Evolutionary conservation across 495 filamentous ascomycete genomes (phyloP).

Genomic region (Thermothielavioides terrestris): DNA sequence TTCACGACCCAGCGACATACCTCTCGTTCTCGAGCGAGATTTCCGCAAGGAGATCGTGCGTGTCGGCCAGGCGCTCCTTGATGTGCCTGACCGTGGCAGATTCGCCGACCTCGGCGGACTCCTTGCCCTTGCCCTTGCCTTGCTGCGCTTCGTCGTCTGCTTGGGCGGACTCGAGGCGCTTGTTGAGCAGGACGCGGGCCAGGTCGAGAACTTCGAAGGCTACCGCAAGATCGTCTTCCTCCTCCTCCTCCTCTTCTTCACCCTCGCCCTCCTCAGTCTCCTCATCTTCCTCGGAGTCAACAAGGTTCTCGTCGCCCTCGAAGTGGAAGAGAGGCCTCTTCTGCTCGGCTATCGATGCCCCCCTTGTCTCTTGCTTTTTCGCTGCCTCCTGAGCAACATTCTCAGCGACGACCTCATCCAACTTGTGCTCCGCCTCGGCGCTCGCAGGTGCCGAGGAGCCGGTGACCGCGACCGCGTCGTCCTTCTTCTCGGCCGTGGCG

Average conservation of each 20-base stretch:
- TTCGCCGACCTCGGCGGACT: slow-evolving; percentile 29
- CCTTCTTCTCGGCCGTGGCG: slow-evolving; percentile 20
- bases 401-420: slow-evolving; percentile 39
- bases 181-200: slow-evolving; percentile 67
- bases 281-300: slow-evolving; percentile 61
- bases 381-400: slow-evolving; percentile 21
- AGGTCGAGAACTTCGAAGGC: slow-evolving; percentile 91
- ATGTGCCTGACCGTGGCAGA: slow-evolving; percentile 49
- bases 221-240: slow-evolving; percentile 82
- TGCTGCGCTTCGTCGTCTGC: slow-evolving; percentile 32
- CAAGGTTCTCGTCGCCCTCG: slow-evolving; percentile 88
- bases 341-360: slow-evolving; percentile 22
- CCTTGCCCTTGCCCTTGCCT: slow-evolving; percentile 52
- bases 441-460: slow-evolving; percentile 10
- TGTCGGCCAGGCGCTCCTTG: slow-evolving; percentile 80
- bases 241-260: slow-evolving; percentile 54
- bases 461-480: slow-evolving; percentile 22
- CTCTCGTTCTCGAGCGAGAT: slow-evolving; percentile 90
- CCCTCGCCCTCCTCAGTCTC: slow-evolving; percentile 31
- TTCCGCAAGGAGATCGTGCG: slow-evolving; percentile 83
- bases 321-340: slow-evolving; percentile 82
- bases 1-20: slow-evolving; percentile 28
- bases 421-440: slow-evolving; percentile 37
- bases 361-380: slow-evolving; percentile 31
- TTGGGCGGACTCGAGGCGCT: slow-evolving; percentile 38